phyloP scores from a whole-genome alignment of 2,329 filamentous ascomycete species.

The Ascosphaera apis region DNA sequence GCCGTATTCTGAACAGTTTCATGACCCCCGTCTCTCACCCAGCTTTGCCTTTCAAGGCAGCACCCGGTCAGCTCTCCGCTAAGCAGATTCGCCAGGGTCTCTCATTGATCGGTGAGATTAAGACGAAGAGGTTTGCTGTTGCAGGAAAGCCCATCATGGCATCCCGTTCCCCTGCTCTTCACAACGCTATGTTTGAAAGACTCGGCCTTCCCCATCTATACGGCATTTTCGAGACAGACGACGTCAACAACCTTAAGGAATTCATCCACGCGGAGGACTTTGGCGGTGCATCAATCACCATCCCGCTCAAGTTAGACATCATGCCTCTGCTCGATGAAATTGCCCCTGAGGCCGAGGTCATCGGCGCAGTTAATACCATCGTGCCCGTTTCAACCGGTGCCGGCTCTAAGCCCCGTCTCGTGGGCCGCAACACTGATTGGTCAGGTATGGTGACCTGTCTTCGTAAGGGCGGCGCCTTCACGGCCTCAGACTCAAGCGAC shows the following conservation, averaged over 20 bases:
- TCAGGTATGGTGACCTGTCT: slow-evolving; percentile 70
- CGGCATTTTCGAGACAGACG: slow-evolving; percentile 47
- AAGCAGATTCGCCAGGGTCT: slow-evolving; percentile 64
- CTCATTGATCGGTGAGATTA: slow-evolving; percentile 55
- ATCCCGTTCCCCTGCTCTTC: slow-evolving; percentile 68
- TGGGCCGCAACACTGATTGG: slow-evolving; percentile 93
- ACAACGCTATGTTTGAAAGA: slow-evolving; percentile 60
- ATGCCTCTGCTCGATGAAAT: slow-evolving; percentile 61
- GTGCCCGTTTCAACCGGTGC: slow-evolving; percentile 29
- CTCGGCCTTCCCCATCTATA: slow-evolving; percentile 75
- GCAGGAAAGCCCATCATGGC: slow-evolving; percentile 68
- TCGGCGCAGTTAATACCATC: slow-evolving; percentile 90
- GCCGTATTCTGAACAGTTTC: slow-evolving; percentile 73
- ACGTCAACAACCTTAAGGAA: slow-evolving; percentile 33
- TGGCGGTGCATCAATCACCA: slow-evolving; percentile 85
- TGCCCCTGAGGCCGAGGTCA: slow-evolving; percentile 52
- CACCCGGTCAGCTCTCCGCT: slow-evolving; percentile 79
- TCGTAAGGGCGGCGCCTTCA: slow-evolving; percentile 39
- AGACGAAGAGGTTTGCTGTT: slow-evolving; percentile 56
- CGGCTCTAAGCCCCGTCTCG: slow-evolving; percentile 29
- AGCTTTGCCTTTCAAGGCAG: slow-evolving; percentile 71
- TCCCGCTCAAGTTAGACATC: slow-evolving; percentile 79
- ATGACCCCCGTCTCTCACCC: slow-evolving; percentile 89
- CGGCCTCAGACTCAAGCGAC: slow-evolving; percentile 10
- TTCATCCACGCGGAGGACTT: slow-evolving; percentile 52